Evolutionary conservation across 192 early-diverging fungal species (phyloP), one percentile per base, ranked within the genome.

Genomic region (Radiomyces spectabilis): DNA sequence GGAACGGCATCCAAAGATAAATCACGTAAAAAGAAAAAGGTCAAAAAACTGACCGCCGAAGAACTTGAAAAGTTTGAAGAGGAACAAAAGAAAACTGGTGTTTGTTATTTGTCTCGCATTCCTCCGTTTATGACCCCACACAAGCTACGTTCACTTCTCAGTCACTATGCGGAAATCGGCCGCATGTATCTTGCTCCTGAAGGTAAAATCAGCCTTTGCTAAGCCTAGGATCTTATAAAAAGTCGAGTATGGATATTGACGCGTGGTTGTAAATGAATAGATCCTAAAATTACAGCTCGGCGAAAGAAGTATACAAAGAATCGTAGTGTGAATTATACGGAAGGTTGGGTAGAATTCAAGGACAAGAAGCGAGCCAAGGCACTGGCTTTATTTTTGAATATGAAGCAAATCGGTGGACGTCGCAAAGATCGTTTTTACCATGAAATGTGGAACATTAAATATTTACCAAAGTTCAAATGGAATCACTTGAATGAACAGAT

Each of bases 381-480:
- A 2, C 76, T 86, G 0, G 93, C 93, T 4, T 61, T 60, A 3
- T 70, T 77, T 53, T 69, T 98, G 38, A 98, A 98, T 68, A 82
- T 84, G 53, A 80, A 79, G 27, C 76, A 72, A 37, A 90, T 98
- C 70, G 92, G 85, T 75, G 55, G 48, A 43, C 30, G 19, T 34
- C 8, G 1, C 32, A 32, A 21, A 16, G 8, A 25, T 31, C 53
- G 24, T 18, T 22, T 22, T 65, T 88, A 94, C 68, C 93, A 96
- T 60, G 93, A 97, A 48, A 70, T 97, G 61, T 98, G 96, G 96
- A 97, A 88, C 64, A 85, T 98, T 44, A 93, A 92, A 68, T 98
- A 98, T 57, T 68, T 98, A 29, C 87, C 92, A 29, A 83, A 85
- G 45, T 98, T 98, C 75, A 98, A 98, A 62, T 98, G 96, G 96